Conservation (phyloP, 2,329 filamentous ascomycete species). For the Eurotiales sp. region DNA sequence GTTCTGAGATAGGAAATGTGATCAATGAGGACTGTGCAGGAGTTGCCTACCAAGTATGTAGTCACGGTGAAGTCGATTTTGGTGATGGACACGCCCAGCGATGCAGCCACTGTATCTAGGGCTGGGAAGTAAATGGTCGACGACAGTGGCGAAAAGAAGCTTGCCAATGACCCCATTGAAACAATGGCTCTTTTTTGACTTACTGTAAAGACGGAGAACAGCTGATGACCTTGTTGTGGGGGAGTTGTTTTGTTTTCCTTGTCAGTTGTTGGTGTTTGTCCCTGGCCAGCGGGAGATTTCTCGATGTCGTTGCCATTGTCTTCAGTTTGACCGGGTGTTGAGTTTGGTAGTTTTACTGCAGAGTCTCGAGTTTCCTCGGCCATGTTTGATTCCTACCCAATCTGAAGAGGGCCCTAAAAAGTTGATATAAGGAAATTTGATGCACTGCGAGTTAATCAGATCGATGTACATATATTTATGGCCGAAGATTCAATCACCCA, state of each 20-base stretch:
- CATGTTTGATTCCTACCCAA: too few species aligned
- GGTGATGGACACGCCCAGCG: slow-evolving; percentile 39
- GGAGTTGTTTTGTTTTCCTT: too few species aligned
- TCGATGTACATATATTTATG: too few species aligned
- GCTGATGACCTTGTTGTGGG: neutral
- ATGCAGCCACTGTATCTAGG: slow-evolving; percentile 31
- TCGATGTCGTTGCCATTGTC: neutral
- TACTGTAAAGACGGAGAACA: slow-evolving; percentile 22
- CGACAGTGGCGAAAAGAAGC: slow-evolving; percentile 33
- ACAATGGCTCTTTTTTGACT: slow-evolving; percentile 23
- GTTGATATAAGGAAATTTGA: too few species aligned
- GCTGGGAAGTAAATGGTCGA: slow-evolving; percentile 36
- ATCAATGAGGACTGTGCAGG: neutral
- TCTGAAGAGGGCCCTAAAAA: too few species aligned
- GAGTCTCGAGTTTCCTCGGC: neutral
- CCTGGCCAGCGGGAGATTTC: neutral
- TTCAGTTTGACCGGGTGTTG: neutral
- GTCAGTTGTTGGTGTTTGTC: neutral
- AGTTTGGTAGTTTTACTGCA: too few species aligned
- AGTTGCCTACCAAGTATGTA: slow-evolving; percentile 41
- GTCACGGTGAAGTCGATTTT: slow-evolving; percentile 51
- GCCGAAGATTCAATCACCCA: too few species aligned
- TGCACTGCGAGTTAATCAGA: too few species aligned
- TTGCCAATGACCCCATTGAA: slow-evolving; percentile 22
- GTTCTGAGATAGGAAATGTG: neutral